phyloP scores from a whole-genome alignment of 805 yeast genomes.

The Schwanniomyces polymorphus region DNA sequence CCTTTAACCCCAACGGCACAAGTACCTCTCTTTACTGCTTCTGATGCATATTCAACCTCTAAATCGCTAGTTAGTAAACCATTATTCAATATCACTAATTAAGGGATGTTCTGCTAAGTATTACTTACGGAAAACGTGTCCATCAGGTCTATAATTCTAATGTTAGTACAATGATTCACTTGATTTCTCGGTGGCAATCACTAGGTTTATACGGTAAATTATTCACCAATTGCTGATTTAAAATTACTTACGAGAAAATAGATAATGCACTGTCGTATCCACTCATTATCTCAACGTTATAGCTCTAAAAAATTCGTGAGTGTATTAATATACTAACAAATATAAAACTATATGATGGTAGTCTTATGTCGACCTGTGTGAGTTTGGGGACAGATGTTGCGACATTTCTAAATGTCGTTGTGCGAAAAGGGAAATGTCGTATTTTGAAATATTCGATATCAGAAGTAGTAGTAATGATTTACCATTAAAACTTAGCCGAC shows the following conservation, averaged over 20 bases:
- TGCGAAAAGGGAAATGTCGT: not conserved
- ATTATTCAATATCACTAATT: not conserved
- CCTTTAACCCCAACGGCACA: slow-evolving; percentile 98
- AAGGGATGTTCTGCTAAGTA: not conserved
- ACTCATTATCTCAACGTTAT: slow-evolving; percentile 59
- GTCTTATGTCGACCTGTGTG: not conserved
- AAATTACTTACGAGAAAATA: slow-evolving; percentile 77
- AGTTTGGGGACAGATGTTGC: not conserved
- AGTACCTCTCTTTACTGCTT: slow-evolving; percentile 97
- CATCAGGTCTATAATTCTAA: slow-evolving; percentile 76
- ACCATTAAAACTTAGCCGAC: too few species aligned
- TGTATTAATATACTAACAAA: not conserved
- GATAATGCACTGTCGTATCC: slow-evolving; percentile 99
- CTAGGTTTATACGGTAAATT: not conserved
- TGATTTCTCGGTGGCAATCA: slow-evolving; percentile 11
- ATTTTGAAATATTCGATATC: not conserved
- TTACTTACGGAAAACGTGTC: slow-evolving; percentile 88
- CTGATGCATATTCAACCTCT: slow-evolving; percentile 96
- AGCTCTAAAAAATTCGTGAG: not conserved
- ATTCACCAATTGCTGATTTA: not conserved
- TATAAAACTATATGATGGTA: not conserved
- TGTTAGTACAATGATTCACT: slow-evolving; percentile 26
- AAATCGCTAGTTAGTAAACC: slow-evolving; percentile 29
- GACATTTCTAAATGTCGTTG: not conserved
- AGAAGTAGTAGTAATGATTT: too few species aligned